A percentile compares a stretch with the other conserved stretches of the same genome.
phyloP scores from a whole-genome alignment of 805 yeast genomes.

The Teunomyces atbi region DNA sequence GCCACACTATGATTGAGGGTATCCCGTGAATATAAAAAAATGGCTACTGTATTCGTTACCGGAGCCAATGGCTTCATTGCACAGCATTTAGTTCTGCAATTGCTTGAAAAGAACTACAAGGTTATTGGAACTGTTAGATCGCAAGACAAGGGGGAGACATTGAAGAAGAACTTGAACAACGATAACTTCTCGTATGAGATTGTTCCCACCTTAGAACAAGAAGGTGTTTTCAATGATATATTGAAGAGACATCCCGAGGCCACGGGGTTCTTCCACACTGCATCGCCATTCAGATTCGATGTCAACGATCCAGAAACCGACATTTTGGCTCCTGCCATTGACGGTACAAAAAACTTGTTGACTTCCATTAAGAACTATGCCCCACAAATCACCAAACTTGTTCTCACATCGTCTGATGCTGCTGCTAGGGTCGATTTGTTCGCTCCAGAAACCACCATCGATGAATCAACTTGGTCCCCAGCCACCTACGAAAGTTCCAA shows the following conservation, averaged over 20 bases:
- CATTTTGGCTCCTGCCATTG: slow-evolving; percentile 54
- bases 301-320: slow-evolving; percentile 46
- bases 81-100: slow-evolving; percentile 42
- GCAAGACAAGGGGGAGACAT: slow-evolving; percentile 20
- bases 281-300: slow-evolving; percentile 48
- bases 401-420: slow-evolving; percentile 55
- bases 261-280: slow-evolving; percentile 47
- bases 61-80: slow-evolving; percentile 58
- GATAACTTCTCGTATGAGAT: slow-evolving; percentile 25
- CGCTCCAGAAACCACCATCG: slow-evolving; percentile 23
- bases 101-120: slow-evolving; percentile 39
- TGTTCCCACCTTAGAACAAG: slow-evolving; percentile 28
- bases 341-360: slow-evolving; percentile 52
- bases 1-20: neutral
- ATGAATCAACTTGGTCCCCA: slow-evolving; percentile 11
- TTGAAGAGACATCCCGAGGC: slow-evolving; percentile 42
- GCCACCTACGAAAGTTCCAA: slow-evolving; percentile 18
- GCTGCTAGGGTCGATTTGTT: slow-evolving; percentile 24
- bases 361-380: slow-evolving; percentile 43
- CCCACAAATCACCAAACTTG: slow-evolving; percentile 47
- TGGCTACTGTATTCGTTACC: slow-evolving; percentile 34
- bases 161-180: slow-evolving; percentile 11
- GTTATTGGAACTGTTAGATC: slow-evolving; percentile 55
- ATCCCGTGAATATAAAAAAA: neutral
- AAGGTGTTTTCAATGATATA: slow-evolving; percentile 49